Base-by-base conservation (phyloP, 805 yeast species). In the Spathaspora passalidarum region DNA sequence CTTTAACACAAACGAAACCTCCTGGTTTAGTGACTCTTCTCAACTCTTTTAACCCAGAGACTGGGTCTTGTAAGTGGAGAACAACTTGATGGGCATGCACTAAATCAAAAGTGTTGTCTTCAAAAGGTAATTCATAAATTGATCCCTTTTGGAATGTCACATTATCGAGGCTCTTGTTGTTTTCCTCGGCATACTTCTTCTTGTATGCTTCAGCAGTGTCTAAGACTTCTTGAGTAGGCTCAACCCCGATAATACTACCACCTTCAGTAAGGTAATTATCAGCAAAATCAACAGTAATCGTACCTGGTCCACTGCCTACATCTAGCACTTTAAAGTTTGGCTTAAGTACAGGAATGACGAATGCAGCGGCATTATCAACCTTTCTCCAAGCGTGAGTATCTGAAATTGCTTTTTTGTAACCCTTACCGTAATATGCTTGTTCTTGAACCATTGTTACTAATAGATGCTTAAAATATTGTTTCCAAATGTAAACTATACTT, bases 231-330 rank as follows among this genome's bases (percentile, higher is more conserved):
- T 49, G 50, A 2, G 63, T 55, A 19, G 66, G 62, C 29, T 67
- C 73, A 3, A 65, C 48, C 1, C 72, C 75, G 41, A 61, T 53
- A 7, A 66, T 59, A 22, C 43, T 48, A 16, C 66, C 70, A 2
- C 16, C 16, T 20, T 48, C 40, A 9, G 53, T 46, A 3, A 63
- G 61, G 40, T 64, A 63, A 29, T 56, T 52, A 6, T n/a, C 34
- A 17, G 66, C 67, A 18, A 71, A 48, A 44, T 63, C 73, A 4
- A 50, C 39, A 2, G 72, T 66, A 29, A 72, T 70, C 3, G 73
- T 56, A 0, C 75, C 76, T 3, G 75, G 75, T 0, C 77, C 77
- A 51, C 69, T 62, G 5, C 76, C 76, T 14, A 72, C 72, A 48
- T 72, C 77, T 13, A 72, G 60, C 7, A 71, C 50, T 32, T 50